Conservation (phyloP, 306 rosid genomes). For the Begonia fuchsioides region DNA sequence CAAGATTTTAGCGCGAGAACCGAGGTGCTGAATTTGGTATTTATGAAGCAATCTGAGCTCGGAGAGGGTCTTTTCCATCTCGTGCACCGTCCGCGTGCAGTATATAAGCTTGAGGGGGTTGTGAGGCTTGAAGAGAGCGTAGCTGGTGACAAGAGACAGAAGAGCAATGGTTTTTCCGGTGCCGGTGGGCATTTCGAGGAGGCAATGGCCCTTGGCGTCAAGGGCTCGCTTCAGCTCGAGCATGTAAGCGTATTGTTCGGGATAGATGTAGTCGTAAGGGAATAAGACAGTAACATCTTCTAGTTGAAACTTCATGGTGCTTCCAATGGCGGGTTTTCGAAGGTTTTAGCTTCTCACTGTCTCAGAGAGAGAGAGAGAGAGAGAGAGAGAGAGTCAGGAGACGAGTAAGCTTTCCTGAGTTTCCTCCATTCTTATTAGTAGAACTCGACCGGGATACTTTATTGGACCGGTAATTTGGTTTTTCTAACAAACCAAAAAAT, state of each 20-base stretch:
- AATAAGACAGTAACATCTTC: slow-evolving; percentile 76
- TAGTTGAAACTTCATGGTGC: slow-evolving; percentile 57
- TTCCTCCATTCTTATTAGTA: too few relatives aligned
- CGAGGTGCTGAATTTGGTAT: slow-evolving; percentile 48
- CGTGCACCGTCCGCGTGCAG: slow-evolving; percentile 94
- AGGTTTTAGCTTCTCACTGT: neutral
- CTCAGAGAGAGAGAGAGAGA: neutral
- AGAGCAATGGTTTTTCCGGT: slow-evolving; percentile 87
- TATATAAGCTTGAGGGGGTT: slow-evolving; percentile 68
- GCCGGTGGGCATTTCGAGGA: slow-evolving; percentile 88
- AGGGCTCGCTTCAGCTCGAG: slow-evolving; percentile 72
- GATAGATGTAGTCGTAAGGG: slow-evolving; percentile 85
- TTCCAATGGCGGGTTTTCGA: too few relatives aligned
- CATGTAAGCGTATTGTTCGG: slow-evolving; percentile 86
- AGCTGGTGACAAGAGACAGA: slow-evolving; percentile 71
- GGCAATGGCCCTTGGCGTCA: slow-evolving; percentile 82
- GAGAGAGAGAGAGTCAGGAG: neutral
- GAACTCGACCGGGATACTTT: too few relatives aligned
- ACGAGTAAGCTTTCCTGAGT: too few relatives aligned
- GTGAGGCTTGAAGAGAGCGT: slow-evolving; percentile 61
- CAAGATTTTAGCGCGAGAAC: slow-evolving; percentile 47
- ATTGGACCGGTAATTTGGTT: too few relatives aligned
- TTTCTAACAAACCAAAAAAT: too few relatives aligned
- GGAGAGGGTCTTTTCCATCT: slow-evolving; percentile 90
- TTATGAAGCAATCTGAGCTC: slow-evolving; percentile 64